phyloP scores from a whole-genome alignment of 106 monocot genomes.

The Platanthera zijinensis region DNA sequence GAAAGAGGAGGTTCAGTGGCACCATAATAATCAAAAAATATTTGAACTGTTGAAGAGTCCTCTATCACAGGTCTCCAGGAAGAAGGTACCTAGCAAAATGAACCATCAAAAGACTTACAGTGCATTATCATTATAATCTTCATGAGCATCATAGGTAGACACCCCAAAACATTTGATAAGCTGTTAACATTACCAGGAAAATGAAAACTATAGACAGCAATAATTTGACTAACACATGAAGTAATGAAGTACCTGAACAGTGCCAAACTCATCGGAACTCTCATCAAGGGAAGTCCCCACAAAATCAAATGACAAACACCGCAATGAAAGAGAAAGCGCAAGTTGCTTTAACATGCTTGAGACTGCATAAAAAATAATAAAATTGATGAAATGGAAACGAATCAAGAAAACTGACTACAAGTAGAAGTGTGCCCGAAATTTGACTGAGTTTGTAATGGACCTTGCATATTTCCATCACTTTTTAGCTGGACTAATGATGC shows the following conservation, averaged over 20 bases:
- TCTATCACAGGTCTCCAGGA: constrained; percentile 76
- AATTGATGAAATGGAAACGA: neutral
- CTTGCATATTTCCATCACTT: constrained; percentile 63
- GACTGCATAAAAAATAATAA: constrained; percentile 36
- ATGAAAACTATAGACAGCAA: neutral
- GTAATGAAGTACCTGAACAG: constrained; percentile 66
- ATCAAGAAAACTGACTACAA: neutral
- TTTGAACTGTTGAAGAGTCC: constrained; percentile 83
- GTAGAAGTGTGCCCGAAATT: constrained; percentile 3
- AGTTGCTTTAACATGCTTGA: constrained; percentile 57
- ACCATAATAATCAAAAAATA: constrained; percentile 93
- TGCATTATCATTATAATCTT: neutral
- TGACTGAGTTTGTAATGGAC: constrained; percentile 14
- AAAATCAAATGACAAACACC: constrained; percentile 93
- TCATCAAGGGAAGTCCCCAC: constrained; percentile 90
- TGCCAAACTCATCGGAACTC: constrained; percentile 99
- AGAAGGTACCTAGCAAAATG: constrained; percentile 67
- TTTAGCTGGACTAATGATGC: constrained; percentile 77
- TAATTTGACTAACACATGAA: constrained; percentile 1
- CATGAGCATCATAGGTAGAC: constrained; percentile 5
- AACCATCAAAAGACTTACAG: neutral
- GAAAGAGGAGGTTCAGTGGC: constrained; percentile 67
- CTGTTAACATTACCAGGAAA: neutral
- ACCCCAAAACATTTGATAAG: neutral
- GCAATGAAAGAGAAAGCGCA: constrained; percentile 74